Percentiles rank a stretch among this genome's conserved stretches.
phyloP scores from a whole-genome alignment of 1,284 basidiomycete genomes.

The Hemileia vastatrix region DNA sequence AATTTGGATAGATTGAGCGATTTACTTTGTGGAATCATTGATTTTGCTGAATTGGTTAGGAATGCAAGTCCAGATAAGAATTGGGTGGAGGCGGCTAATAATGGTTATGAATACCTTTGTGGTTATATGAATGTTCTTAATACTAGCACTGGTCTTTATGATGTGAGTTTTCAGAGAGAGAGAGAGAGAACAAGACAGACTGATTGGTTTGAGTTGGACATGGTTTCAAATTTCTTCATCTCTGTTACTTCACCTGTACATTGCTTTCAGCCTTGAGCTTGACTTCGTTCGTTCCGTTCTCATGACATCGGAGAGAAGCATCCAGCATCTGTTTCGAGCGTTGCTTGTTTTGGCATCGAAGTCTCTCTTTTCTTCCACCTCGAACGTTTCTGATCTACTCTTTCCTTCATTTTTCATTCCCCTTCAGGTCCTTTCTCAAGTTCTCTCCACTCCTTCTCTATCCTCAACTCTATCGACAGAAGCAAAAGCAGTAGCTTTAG shows the following conservation, averaged over 20 bases:
- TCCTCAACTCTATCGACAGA: constrained; percentile 38
- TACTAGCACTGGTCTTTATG: constrained; percentile 83
- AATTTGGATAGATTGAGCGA: constrained; percentile 86
- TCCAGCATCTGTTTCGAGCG: too few species aligned
- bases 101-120: constrained; percentile 81
- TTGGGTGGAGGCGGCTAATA: constrained; percentile 76
- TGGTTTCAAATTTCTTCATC: neutral
- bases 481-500: constrained; percentile 59
- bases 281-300: too few species aligned
- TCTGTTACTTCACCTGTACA: neutral
- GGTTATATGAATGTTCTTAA: constrained; percentile 97
- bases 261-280: too few species aligned
- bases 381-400: constrained; percentile 30
- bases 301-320: too few species aligned
- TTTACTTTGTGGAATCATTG: constrained; percentile 88
- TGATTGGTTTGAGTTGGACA: neutral
- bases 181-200: constrained; percentile 15
- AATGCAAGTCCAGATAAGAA: constrained; percentile 78
- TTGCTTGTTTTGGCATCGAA: too few species aligned
- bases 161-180: constrained; percentile 51
- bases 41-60: constrained; percentile 84
- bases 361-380: constrained; percentile 19
- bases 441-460: constrained; percentile 42
- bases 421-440: constrained; percentile 41
- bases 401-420: constrained; percentile 30